Base-by-base conservation (phyloP, 306 rosid genomes). In the Quercus wislizeni region DNA sequence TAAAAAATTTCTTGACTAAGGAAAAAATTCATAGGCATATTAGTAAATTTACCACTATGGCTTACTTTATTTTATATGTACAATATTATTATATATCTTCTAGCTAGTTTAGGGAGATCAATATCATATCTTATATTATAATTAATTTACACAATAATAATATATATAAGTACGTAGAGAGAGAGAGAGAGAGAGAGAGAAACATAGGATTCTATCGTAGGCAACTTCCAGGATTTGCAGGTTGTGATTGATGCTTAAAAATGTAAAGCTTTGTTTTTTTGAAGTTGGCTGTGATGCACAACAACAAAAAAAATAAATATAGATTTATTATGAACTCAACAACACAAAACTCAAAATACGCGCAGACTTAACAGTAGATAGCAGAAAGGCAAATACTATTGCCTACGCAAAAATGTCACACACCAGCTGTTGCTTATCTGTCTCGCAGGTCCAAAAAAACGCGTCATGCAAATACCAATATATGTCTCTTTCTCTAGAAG, bases 351-450 rank as follows among this genome's bases (percentile, higher is more conserved):
- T 61, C 55, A 23, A 74, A 30, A 80, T 41, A 41, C 85, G 87
- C 84, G 86, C 87, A 83, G 76, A 74, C 15, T 23, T 14, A 56
- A 71, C 56, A 77, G 85, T 78, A 73, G 46, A 11, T 41, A 41
- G 11, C 46, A 41, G 46, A 41, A 41, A 52, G 68, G 41, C 61
- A 73, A 27, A 68, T 52, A 41, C 12, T 49, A 49, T 68, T 79
- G 85, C 82, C 56, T 33, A 81, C 74, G 87, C 52, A 76, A 74
- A 76, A 68, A 35, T 41, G 12, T 41, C 46, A 41, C 46, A 41
- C 46, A 28, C 59, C 98, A 92, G 98, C 96, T 94, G 97, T 85
- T 81, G 81, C 85, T 80, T 31, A 85, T 80, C 98, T 93, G 97
- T 78, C 89, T 67, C 78, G 86, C 91, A 85, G 80, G 81, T 83